Percentiles rank a stretch among this genome's conserved stretches.
Evolutionary conservation across 2,329 filamentous ascomycete genomes (phyloP).

Genomic region (Byssothecium circinans): DNA sequence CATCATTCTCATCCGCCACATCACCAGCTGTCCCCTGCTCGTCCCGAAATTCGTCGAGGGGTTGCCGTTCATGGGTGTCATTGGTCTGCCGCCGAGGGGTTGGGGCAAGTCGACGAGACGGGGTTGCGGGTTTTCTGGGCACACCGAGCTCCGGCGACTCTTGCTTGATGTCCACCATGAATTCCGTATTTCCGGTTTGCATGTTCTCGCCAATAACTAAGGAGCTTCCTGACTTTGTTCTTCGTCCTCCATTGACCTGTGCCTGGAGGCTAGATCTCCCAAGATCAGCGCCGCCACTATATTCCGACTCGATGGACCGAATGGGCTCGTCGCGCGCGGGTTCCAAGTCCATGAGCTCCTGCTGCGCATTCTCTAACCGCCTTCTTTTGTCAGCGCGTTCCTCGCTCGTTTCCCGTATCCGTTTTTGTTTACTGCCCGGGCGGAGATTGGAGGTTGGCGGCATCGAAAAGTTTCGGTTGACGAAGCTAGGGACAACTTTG

Average conservation of each 20-base stretch:
- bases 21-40: background rate
- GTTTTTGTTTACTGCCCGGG: slow-evolving; percentile 26
- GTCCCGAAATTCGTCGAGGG: background rate
- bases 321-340: slow-evolving; percentile 30
- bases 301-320: slow-evolving; percentile 27
- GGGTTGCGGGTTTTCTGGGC: slow-evolving; percentile 10
- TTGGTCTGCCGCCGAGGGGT: background rate
- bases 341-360: slow-evolving; percentile 13
- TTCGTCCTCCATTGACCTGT: background rate
- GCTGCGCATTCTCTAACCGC: slow-evolving; percentile 22
- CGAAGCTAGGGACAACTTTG: slow-evolving; percentile 32
- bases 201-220: slow-evolving; percentile 18
- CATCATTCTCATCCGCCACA: background rate
- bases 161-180: slow-evolving; percentile 22
- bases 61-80: background rate
- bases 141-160: slow-evolving; percentile 29
- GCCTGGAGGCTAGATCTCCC: background rate
- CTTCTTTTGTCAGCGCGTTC: slow-evolving; percentile 25
- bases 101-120: slow-evolving; percentile 3
- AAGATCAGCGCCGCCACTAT: slow-evolving; percentile 14
- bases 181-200: slow-evolving; percentile 24
- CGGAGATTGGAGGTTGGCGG: slow-evolving; percentile 34
- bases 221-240: slow-evolving; percentile 23
- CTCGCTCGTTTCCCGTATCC: slow-evolving; percentile 14
- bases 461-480: slow-evolving; percentile 37